These are phyloP conservation scores for Udeniomyces megalosporus DNA, from an alignment of 768 basidiomycete genomes.

Conservation along the genomic window DNA sequence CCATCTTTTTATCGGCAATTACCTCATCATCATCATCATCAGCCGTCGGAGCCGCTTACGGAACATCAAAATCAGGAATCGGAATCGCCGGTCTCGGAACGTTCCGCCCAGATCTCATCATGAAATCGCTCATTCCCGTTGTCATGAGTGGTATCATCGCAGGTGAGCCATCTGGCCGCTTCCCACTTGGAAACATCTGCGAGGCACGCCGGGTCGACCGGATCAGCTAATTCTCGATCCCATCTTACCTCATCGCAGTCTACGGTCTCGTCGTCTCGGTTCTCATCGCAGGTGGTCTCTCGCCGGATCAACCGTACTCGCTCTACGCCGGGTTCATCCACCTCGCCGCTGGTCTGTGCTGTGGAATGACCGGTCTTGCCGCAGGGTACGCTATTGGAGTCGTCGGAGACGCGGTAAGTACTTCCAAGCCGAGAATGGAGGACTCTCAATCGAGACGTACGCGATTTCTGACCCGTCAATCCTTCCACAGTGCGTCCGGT, in stretches of 20 bases:
- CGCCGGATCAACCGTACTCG: slow-evolving; percentile 50
- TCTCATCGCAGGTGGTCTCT: slow-evolving; percentile 59
- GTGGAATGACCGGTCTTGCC: slow-evolving; percentile 77
- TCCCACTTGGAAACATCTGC: too few relatives aligned
- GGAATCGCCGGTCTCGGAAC: slow-evolving; percentile 88
- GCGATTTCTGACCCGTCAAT: too few relatives aligned
- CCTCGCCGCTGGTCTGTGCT: slow-evolving; percentile 77
- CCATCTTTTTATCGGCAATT: not conserved
- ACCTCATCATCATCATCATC: slow-evolving; percentile 9
- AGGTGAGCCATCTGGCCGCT: not conserved
- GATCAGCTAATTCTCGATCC: not conserved
- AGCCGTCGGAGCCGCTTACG: slow-evolving; percentile 91
- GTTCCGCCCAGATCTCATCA: slow-evolving; percentile 90
- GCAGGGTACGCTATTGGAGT: slow-evolving; percentile 90
- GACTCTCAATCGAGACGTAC: too few relatives aligned
- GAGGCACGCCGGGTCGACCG: too few relatives aligned
- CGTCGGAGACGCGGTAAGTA: slow-evolving; percentile 77
- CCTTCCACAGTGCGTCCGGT: slow-evolving; percentile 83
- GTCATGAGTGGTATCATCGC: slow-evolving; percentile 21
- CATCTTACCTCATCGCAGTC: slow-evolving; percentile 55
- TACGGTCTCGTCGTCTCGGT: slow-evolving; percentile 94
- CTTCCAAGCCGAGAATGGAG: too few relatives aligned
- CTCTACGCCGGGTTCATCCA: slow-evolving; percentile 79
- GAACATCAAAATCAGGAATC: slow-evolving; percentile 91
- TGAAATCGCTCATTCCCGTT: slow-evolving; percentile 52